Base-by-base conservation (phyloP, 345 rosid species). In the Trapa bicornis region DNA sequence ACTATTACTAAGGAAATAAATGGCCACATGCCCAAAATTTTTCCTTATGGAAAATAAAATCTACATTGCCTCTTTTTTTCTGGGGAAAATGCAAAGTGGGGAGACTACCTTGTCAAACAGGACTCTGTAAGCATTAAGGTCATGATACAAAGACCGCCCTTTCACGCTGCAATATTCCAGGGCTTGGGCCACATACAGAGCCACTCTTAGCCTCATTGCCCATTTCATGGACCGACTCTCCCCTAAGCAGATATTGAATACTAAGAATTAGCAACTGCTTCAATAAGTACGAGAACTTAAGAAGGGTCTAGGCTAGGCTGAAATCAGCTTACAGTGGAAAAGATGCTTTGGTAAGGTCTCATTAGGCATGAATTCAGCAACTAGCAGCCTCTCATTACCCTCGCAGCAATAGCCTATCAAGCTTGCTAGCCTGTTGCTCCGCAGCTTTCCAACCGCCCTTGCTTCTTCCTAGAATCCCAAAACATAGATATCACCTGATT, bases 321-420 rank as follows among this genome's bases (percentile, higher is more conserved):
- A 54, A 54, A 8, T 54, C 22, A 37, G 32, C 87, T 80, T 74
- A 91, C 99, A 86, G 73, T 91, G 99, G 54, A 94, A 93, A 54
- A 93, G 95, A 83, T 91, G 97, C 78, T 83, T 93, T 3, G 97
- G 87, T 61, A 93, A 89, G 2, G 99, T 94, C 70, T 94, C 96
- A 39, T 87, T 75, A 41, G 97, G 95, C 99, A 94, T 87, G 73
- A 94, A 94, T 87, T 94, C 97, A 3, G 99, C 83, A 11, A 91
- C 91, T n/a, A 94, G 88, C 78, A 94, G 77, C 69, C 97, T 85
- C 83, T 94, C 99, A 2, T 88, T 90, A 12, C 87, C 92, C 80
- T 91, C 89, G 14, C 72, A 79, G 82, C 98, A 93, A 75, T 96
- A 93, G 14, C 98, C 98, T 1, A 90, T 83, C 78, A 93, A 77